Base-by-base conservation (phyloP, 768 basidiomycete genomes). In the Leccinum subgranulosum region DNA sequence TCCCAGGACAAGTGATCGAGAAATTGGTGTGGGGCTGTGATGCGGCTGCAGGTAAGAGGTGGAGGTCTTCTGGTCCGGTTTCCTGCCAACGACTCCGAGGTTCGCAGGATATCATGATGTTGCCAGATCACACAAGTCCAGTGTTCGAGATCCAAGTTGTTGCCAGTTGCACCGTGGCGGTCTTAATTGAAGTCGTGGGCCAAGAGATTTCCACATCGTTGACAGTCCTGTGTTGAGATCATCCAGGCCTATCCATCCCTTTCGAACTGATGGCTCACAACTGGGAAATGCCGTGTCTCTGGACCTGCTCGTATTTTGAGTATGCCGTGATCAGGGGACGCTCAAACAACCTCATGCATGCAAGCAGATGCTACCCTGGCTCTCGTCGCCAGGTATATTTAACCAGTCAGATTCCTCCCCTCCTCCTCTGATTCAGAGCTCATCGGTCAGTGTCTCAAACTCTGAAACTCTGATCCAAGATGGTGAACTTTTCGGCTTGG, bases 401-500 rank as follows among this genome's bases (percentile, higher is more conserved):
- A 58, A 1, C 21, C 49, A 33, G 25, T 21, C 19, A 9, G 9
- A 8, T 11, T 23, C 31, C 0, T 33, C 12, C 28, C n/a, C 15
- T 17, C 17, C 33, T 36, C 17, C 10, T 21, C 25, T 23, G 14
- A 28, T 39, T 25, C 27, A 41, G 39, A 11, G 21, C 11, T 17
- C 41, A 3, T 46, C 21, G 15, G 19, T 25, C 17, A n/a, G 41
- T 31, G 15, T 21, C 17, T 15, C 15, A 23, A n/a, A 31, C 5
- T 28, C 23, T 4, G n/a, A 29, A 19, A 48, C 34, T 14, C 23
- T 19, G 10, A 43, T 3, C 6, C 39, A 41, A 46, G 23, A 46
- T 17, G 29, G 49, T 52, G 50, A 15, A 48, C 4, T 12, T 57
- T 8, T 14, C n/a, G 1, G 49, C 57, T 8, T 69, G 64, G 66